Conservation (phyloP, 1,139 yeast genomes). For the Lipomyces yarrowii region DNA sequence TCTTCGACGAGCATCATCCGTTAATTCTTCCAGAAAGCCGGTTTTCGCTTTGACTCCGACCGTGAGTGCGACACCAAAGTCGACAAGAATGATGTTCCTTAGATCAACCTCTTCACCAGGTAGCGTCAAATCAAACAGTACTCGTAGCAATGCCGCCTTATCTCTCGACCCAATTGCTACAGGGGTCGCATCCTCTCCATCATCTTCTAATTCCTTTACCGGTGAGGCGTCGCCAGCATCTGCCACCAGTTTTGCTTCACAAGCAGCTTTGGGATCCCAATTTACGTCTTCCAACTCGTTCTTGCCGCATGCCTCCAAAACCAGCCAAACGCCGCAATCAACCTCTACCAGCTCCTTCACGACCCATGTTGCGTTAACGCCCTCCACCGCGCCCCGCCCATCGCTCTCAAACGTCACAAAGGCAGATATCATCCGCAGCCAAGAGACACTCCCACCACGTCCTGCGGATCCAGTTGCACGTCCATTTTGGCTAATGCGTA, state of each 20-base stretch:
- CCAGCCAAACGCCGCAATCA: neutral
- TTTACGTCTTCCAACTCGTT: neutral
- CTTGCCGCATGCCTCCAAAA: neutral
- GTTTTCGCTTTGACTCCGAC: neutral
- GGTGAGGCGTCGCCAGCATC: neutral
- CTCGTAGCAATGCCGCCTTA: neutral
- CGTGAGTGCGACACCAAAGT: neutral
- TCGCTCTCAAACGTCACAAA: neutral
- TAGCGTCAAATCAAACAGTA: neutral
- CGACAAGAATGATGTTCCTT: neutral
- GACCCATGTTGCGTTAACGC: neutral
- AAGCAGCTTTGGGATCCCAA: neutral
- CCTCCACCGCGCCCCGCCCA: neutral
- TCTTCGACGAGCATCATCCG: neutral
- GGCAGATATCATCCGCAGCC: neutral
- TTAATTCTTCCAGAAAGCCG: neutral
- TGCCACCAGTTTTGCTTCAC: neutral
- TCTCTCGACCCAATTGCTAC: neutral
- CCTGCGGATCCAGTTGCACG: slow-evolving; percentile 6
- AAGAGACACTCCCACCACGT: neutral
- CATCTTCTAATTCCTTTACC: neutral
- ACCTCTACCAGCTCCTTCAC: neutral
- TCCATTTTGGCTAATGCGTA: slow-evolving; percentile 20
- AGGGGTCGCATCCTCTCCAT: neutral
- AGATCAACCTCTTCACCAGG: neutral